Evolutionary conservation across 805 yeast genomes (phyloP).

Genomic region (Schizosaccharomyces osmophilus): DNA sequence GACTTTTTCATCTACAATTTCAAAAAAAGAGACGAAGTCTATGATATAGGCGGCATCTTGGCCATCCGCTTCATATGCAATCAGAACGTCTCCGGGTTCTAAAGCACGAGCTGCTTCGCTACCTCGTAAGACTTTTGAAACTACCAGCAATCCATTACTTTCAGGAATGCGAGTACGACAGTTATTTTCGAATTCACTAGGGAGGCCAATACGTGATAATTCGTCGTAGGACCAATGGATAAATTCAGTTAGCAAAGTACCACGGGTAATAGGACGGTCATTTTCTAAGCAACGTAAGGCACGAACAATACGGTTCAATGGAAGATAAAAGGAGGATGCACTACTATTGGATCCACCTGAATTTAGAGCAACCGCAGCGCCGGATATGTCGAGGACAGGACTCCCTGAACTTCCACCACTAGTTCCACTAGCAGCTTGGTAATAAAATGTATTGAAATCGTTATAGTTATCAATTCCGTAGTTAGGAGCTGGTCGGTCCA

Average conservation of each 20-base stretch:
- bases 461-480: slow-evolving; percentile 72
- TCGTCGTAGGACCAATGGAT: slow-evolving; percentile 57
- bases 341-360: slow-evolving; percentile 87
- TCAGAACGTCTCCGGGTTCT: slow-evolving; percentile 64
- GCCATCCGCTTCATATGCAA: slow-evolving; percentile 27
- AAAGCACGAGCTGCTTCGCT: slow-evolving; percentile 60
- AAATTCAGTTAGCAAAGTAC: slow-evolving; percentile 86
- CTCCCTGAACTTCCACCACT: slow-evolving; percentile 92
- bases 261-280: slow-evolving; percentile 42
- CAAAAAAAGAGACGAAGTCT: slow-evolving; percentile 49
- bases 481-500: slow-evolving; percentile 86
- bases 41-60: slow-evolving; percentile 12
- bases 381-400: slow-evolving; percentile 74
- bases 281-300: slow-evolving; percentile 54
- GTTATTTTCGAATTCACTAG: slow-evolving; percentile 41
- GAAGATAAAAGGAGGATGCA: slow-evolving; percentile 77
- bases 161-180: slow-evolving; percentile 50
- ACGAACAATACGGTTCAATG: slow-evolving; percentile 58
- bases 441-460: slow-evolving; percentile 82
- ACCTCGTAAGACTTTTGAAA: slow-evolving; percentile 54
- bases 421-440: slow-evolving; percentile 89
- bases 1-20: slow-evolving; percentile 47
- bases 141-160: slow-evolving; percentile 59
- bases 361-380: slow-evolving; percentile 70
- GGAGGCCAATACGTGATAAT: slow-evolving; percentile 66